A percentile compares a stretch with the other conserved stretches of the same genome.
Evolutionary conservation across 169 alveolate genomes (phyloP).

Genomic region (Plasmodium berghei): DNA sequence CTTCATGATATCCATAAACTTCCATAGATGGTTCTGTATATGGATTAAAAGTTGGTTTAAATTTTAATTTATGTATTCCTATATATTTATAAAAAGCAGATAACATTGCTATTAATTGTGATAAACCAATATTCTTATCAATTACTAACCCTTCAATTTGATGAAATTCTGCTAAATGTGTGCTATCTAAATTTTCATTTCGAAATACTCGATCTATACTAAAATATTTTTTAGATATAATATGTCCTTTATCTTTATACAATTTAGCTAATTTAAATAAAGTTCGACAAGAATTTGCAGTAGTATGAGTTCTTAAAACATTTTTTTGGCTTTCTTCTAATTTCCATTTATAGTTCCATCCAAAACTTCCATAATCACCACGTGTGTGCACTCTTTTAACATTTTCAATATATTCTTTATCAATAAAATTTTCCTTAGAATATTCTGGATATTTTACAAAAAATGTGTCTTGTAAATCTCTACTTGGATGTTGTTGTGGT

Average conservation of each 20-base stretch:
- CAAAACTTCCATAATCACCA: constrained; percentile 96
- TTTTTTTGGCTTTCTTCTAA: constrained; percentile 86
- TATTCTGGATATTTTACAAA: constrained; percentile 89
- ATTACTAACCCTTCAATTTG: constrained; percentile 96
- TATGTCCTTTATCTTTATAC: constrained; percentile 81
- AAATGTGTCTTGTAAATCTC: constrained; percentile 99
- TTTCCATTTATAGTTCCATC: constrained; percentile 98
- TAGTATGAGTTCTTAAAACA: constrained; percentile 98
- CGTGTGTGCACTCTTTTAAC: constrained; percentile 95
- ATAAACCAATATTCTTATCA: constrained; percentile 93
- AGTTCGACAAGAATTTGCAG: constrained; percentile 98
- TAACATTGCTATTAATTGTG: constrained; percentile 93
- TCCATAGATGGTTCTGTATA: constrained; percentile 99
- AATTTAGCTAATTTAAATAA: constrained; percentile 95
- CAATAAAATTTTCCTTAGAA: constrained; percentile 1
- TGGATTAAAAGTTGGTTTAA: constrained; percentile 99
- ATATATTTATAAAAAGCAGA: constrained; percentile 93
- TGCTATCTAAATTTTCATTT: constrained; percentile 99
- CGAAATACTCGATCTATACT: constrained; percentile 99
- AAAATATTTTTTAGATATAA: constrained; percentile 95
- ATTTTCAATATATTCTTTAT: constrained; percentile 89
- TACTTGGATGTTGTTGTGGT: constrained; percentile 99
- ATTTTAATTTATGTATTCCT: constrained; percentile 92
- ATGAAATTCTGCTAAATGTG: constrained; percentile 99
- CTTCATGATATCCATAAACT: constrained; percentile 98